Evolutionary conservation across 176 grass and related monocot species (phyloP).

Genomic region (Musa beccarii): DNA sequence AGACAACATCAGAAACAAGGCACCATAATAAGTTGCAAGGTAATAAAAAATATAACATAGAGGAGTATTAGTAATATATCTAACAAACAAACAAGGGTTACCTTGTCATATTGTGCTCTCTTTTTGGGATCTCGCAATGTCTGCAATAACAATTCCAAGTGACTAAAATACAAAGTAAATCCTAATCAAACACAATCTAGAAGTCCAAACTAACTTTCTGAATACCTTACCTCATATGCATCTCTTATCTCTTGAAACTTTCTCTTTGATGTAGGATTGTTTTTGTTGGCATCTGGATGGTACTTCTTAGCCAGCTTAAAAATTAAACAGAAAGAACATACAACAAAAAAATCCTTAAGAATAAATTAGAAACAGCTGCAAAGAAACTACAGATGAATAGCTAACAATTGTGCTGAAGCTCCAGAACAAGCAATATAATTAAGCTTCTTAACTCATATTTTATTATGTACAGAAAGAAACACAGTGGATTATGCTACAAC

Average conservation of each 20-base stretch:
- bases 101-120: slow-evolving; percentile 70
- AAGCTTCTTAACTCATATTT: background rate
- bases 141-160: slow-evolving; percentile 34
- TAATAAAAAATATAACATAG: background rate
- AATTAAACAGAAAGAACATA: background rate
- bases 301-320: slow-evolving; percentile 92
- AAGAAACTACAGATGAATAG: background rate
- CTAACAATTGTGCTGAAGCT: background rate
- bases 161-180: slow-evolving; percentile 23
- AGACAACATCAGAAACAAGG: slow-evolving; percentile 1
- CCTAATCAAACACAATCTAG: slow-evolving; percentile 3
- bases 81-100: slow-evolving; percentile 21
- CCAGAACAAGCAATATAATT: background rate
- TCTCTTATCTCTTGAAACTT: slow-evolving; percentile 94
- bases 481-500: too few relatives aligned
- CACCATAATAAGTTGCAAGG: slow-evolving; percentile 16
- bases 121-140: slow-evolving; percentile 75
- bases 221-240: slow-evolving; percentile 79
- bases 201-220: slow-evolving; percentile 14
- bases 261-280: slow-evolving; percentile 59
- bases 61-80: slow-evolving; percentile 2
- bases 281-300: slow-evolving; percentile 83
- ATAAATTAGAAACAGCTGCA: background rate
- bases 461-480: too few relatives aligned
- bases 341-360: background rate